Base-by-base conservation (phyloP, 129 eudicot genomes). In the Logfia minima region DNA sequence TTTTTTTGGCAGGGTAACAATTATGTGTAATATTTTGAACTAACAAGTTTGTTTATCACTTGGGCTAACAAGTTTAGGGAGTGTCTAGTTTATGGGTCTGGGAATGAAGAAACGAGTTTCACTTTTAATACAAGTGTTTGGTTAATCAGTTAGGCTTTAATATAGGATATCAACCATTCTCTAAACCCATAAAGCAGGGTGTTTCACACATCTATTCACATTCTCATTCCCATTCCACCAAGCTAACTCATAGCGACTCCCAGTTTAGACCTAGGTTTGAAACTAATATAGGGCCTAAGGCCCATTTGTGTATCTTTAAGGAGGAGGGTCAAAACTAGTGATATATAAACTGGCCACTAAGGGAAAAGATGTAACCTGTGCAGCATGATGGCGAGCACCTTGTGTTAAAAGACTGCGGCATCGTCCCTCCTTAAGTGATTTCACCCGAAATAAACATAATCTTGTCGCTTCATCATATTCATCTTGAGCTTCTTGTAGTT, bases 361-460 rank as follows among this genome's bases (percentile, higher is more conserved):
- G 59, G 39, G 22, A 31, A 75, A 62, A 67, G 18, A 77, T 65
- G 51, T 77, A 79, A 93, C 99, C 97, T 94, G 99, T 59, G 96
- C 97, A 29, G 89, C 83, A 83, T 91, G 97, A 84, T 94, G 99
- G 29, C 99, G 96, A 77, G 96, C 96, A 71, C 97, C 97, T 73
- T 91, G 99, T 24, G 99, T 89, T 62, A 94, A 80, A 70, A 94
- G 88, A 86, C 99, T 91, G 41, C 92, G 93, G 51, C 85, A 78
- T 79, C 91, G 99, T 71, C 99, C 99, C 78, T 94, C 90, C 85
- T 94, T 94, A 74, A 94, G 84, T 37, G 99, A 91, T 78, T 91
- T 88, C 22, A 92, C 85, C 65, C 97, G 89, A 74, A 94, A 94
- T 18, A 91, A 82, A 73, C 93, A 94, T 5, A 89, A 84, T 67